phyloP scores from a whole-genome alignment of 257 asterid species.

The Gentiana straminea region DNA sequence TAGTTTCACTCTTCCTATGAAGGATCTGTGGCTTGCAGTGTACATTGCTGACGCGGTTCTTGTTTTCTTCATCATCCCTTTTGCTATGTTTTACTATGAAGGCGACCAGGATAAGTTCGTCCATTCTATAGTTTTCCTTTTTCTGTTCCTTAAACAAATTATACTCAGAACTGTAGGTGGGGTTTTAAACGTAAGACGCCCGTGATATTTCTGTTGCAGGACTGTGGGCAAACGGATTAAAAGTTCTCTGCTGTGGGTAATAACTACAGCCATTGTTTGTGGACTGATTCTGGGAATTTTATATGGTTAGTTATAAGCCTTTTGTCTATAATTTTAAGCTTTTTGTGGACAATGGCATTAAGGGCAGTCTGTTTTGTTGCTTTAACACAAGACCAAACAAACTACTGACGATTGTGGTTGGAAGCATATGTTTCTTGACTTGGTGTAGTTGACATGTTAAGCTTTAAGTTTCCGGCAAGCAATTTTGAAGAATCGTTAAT shows the following conservation, averaged over 20 bases:
- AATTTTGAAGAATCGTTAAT: too few species aligned
- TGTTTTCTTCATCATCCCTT: slow-evolving; percentile 86
- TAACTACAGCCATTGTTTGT: slow-evolving; percentile 73
- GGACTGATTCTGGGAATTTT: slow-evolving; percentile 76
- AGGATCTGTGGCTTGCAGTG: slow-evolving; percentile 84
- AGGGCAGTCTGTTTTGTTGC: too few species aligned
- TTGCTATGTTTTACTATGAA: slow-evolving; percentile 96
- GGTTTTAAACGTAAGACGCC: neutral
- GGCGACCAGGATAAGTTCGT: slow-evolving; percentile 94
- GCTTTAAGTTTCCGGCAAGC: too few species aligned
- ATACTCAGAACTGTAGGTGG: neutral
- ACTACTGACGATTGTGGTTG: too few species aligned
- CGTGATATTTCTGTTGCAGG: slow-evolving; percentile 35
- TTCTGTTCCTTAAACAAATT: neutral
- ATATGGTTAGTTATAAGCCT: slow-evolving; percentile 43
- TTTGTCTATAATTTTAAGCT: neutral
- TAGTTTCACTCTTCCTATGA: slow-evolving; percentile 91
- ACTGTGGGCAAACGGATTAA: slow-evolving; percentile 75
- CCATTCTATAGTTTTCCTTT: neutral
- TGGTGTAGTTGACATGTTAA: too few species aligned
- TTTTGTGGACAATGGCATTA: neutral
- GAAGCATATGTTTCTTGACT: too few species aligned
- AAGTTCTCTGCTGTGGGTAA: slow-evolving; percentile 83
- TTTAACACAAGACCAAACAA: too few species aligned
- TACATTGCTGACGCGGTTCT: slow-evolving; percentile 80